Evolutionary conservation across 2,329 filamentous ascomycete genomes (phyloP).

Genomic region (Geosmithia flava): DNA sequence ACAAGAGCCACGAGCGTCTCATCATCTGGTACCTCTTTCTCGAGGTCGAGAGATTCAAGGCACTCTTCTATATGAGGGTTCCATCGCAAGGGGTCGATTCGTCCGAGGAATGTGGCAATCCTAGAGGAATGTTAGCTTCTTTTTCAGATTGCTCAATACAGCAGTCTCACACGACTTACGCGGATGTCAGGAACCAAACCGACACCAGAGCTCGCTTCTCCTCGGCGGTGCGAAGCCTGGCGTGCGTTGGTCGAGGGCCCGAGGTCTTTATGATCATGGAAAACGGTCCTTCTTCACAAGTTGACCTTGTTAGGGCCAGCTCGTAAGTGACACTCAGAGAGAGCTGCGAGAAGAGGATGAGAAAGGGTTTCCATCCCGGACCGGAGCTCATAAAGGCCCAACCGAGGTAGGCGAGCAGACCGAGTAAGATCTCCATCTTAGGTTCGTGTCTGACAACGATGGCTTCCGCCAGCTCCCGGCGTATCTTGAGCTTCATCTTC

Average conservation of each 20-base stretch:
- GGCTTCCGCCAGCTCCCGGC: slow-evolving; percentile 29
- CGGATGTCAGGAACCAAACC: slow-evolving; percentile 27
- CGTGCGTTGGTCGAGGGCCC: slow-evolving; percentile 12
- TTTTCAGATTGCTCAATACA: neutral
- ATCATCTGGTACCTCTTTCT: slow-evolving; percentile 35
- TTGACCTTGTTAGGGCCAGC: slow-evolving; percentile 27
- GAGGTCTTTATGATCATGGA: slow-evolving; percentile 22
- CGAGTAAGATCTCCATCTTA: slow-evolving; percentile 37
- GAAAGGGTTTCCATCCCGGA: slow-evolving; percentile 26
- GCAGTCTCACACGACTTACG: slow-evolving; percentile 11
- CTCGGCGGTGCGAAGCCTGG: slow-evolving; percentile 29
- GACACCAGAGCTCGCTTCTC: slow-evolving; percentile 35
- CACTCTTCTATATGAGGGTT: slow-evolving; percentile 46
- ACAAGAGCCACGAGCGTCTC: slow-evolving; percentile 25
- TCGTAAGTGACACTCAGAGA: slow-evolving; percentile 31
- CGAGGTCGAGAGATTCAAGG: slow-evolving; percentile 29
- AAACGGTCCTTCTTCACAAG: slow-evolving; percentile 21
- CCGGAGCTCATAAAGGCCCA: slow-evolving; percentile 28
- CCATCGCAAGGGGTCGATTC: slow-evolving; percentile 41
- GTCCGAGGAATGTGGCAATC: slow-evolving; percentile 26
- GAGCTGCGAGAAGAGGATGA: slow-evolving; percentile 29
- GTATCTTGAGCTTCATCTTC: slow-evolving; percentile 24
- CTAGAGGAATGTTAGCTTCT: slow-evolving; percentile 8
- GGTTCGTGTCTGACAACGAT: slow-evolving; percentile 35
- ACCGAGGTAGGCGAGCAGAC: slow-evolving; percentile 29